Base-by-base conservation (phyloP, 176 grass and related monocot species). In the Hyparrhenia diplandra region DNA sequence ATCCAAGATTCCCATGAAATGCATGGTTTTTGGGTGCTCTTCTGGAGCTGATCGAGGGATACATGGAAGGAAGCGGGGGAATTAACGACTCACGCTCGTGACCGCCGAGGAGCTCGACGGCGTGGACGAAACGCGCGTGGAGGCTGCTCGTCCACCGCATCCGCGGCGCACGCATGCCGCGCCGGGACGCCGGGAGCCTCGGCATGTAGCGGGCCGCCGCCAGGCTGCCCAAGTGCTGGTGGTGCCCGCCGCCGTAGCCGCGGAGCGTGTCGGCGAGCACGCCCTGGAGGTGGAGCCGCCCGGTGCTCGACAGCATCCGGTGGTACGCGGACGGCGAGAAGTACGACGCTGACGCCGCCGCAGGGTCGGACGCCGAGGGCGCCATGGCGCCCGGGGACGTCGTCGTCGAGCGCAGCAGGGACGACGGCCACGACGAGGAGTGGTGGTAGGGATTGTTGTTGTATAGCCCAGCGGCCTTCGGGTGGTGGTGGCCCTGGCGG, bases 111-210 rank as follows among this genome's bases (percentile, higher is more conserved):
- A 93, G 88, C 78, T 97, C 91, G 64, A 97, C 94, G 17, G 91
- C 94, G 55, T 91, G 94, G 82, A 97, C 91, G 46, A 97, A 97
- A 35, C 94, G 94, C 9, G 91, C 84, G 37, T 97, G 94, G 27
- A 97, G 94, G 55, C 75, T 86, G 79, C 84, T 93, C 6, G 91
- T 97, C 94, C 94, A 97, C 81, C 94, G 71, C 94, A 97, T 97
- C 76, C 94, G 72, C n/a, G 94, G 94, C 21, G 94, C 91, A 0
- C 94, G 91, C 82, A 93, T 87, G 84, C 82, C 89, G 12, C 94
- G 82, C 64, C 92, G 90, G 0, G 87, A 77, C 1, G 8, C 51
- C 12, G 91, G 84, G 13, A 89, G 67, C 58, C 70, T 85, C 17
- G 84, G 80, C 69, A 91, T 78, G 74, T 88, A 93, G 47, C 83